phyloP scores from a whole-genome alignment of 2,329 filamentous ascomycete genomes.

The Albifimbria verrucaria region DNA sequence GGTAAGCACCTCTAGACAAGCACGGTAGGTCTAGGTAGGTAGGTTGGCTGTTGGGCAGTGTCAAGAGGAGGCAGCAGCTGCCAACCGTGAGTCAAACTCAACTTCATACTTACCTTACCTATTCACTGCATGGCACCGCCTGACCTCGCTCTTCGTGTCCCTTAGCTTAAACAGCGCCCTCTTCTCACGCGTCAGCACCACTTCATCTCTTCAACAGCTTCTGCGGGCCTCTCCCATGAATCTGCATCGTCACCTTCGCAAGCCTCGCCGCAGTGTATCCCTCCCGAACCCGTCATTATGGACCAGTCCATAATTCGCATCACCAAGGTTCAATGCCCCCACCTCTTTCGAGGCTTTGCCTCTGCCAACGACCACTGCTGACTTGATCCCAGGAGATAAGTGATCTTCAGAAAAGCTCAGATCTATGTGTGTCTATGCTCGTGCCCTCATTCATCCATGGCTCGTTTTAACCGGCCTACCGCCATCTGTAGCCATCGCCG shows the following conservation, averaged over 20 bases:
- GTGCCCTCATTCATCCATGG: background rate
- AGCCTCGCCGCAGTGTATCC: background rate
- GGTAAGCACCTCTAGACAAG: background rate
- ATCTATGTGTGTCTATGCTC: slow-evolving; percentile 64
- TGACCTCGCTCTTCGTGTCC: too few species aligned
- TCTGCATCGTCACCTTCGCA: background rate
- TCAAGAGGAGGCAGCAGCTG: background rate
- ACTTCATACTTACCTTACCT: background rate
- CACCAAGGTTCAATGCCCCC: slow-evolving; percentile 59
- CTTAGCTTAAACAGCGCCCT: too few species aligned
- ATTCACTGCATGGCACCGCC: too few species aligned
- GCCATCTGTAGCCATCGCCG: slow-evolving; percentile 65
- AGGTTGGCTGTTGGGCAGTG: background rate
- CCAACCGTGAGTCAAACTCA: background rate
- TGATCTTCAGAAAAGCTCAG: slow-evolving; percentile 77
- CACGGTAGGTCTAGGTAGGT: background rate
- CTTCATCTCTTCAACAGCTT: background rate
- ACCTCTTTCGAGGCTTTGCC: too few species aligned
- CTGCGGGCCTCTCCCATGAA: background rate
- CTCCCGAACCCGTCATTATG: slow-evolving; percentile 21
- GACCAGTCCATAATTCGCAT: slow-evolving; percentile 88
- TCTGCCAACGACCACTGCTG: too few species aligned
- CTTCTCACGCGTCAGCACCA: background rate
- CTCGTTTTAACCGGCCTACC: background rate
- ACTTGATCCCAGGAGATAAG: slow-evolving; percentile 82